Evolutionary conservation across 257 asterid species (phyloP), one percentile per base, ranked within the genome.

Genomic region (Datura wrightii): DNA sequence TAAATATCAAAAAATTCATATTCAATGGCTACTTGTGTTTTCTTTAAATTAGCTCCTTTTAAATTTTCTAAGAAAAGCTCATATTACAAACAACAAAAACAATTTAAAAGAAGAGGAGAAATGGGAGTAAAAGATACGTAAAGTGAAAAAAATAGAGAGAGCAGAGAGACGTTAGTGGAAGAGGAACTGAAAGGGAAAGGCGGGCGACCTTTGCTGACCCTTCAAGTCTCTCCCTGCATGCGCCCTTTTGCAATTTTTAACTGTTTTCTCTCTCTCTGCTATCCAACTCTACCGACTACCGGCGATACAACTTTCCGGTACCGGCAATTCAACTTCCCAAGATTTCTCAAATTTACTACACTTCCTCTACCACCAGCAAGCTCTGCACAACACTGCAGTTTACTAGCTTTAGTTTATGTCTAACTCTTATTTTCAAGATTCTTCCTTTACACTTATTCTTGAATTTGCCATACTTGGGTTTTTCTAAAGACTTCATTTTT

Each of bases 401-500:
- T 39, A 46, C 52, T 24, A 62, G 39, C 63, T 82, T 48, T 31
- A 85, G 82, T 83, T 46, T 88, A 90, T 84, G 44, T 74, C 8
- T 70, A 69, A 83, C 63, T 86, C 85, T 84, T 88, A 59, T 87
- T 85, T 85, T 89, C 85, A 42, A n/a, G 55, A 71, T n/a, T 71
- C 56, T 44, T n/a, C n/a, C 80, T 72, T 72, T 37, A 41, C 56
- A 41, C 16, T 72, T 62, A 50, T 50, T 50, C 13, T 50, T 50
- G 13, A 50, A 8, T 50, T 50, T 50, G 10, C 14, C 50, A 39
- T 52, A 58, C 5, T 59, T 56, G 81, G 69, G 34, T 44, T 54
- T 19, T 44, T 55, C 55, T 50, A 11, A 41, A 84, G 39, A 37
- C 52, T 48, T 66, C 79, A 63, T 65, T 66, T 48, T n/a, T 34